Evolutionary conservation across 1,139 yeast genomes (phyloP).

Genomic region (Yamadazyma siamensis): DNA sequence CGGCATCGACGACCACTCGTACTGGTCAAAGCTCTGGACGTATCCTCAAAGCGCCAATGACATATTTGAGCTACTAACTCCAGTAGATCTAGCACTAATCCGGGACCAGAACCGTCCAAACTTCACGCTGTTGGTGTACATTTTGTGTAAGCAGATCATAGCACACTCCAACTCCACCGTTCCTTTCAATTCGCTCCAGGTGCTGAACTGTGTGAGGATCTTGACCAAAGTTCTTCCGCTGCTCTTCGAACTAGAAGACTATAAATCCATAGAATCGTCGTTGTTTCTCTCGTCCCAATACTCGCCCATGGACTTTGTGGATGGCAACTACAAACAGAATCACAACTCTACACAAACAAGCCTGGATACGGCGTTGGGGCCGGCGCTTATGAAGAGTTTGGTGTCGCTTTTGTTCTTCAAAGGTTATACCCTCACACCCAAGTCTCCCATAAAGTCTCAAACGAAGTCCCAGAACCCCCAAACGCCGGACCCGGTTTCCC

Average conservation of each 20-base stretch:
- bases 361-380: background rate
- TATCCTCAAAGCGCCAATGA: constrained; percentile 41
- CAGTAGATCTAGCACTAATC: constrained; percentile 56
- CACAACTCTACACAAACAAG: too few species aligned
- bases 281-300: constrained; percentile 26
- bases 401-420: constrained; percentile 55
- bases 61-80: constrained; percentile 52
- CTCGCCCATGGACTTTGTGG: constrained; percentile 16
- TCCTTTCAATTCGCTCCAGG: constrained; percentile 6
- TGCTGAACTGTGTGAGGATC: constrained; percentile 62
- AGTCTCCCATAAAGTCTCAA: constrained; percentile 3
- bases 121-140: constrained; percentile 50
- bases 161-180: constrained; percentile 5
- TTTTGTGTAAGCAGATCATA: constrained; percentile 33
- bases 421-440: constrained; percentile 51
- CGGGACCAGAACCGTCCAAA: constrained; percentile 57
- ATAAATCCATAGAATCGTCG: constrained; percentile 34
- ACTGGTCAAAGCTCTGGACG: constrained; percentile 49
- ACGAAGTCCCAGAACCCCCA: constrained; percentile 2
- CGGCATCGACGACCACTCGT: constrained; percentile 37
- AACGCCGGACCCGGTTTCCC: too few species aligned
- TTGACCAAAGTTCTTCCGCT: constrained; percentile 68
- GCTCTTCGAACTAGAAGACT: constrained; percentile 51
- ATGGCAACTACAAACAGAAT: constrained; percentile 10
- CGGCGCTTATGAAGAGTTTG: constrained; percentile 36